These are phyloP conservation scores for Fusarium nematophilum DNA, from an alignment of 2,329 filamentous ascomycete species.

Conservation along the genomic window DNA sequence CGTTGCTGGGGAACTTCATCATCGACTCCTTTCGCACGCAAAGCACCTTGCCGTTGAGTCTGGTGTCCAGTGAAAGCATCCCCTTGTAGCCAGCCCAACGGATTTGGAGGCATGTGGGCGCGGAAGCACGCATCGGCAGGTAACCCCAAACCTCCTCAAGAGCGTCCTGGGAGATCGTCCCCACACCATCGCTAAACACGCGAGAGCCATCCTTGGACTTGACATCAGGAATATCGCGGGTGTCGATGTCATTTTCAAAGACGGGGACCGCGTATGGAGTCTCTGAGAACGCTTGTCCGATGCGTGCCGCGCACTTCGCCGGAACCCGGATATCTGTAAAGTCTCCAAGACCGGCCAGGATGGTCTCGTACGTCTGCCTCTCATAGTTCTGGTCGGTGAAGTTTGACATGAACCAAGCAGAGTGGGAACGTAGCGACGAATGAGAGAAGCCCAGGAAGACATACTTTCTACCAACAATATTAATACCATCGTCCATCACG, in stretches of 20 bases:
- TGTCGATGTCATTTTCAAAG: conserved; percentile 49
- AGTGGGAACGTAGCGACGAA: conserved; percentile 78
- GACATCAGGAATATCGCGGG: conserved; percentile 61
- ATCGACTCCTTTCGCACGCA: conserved; percentile 76
- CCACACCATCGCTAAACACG: conserved; percentile 83
- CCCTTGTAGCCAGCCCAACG: conserved; percentile 81
- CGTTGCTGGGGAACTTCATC: conserved; percentile 76
- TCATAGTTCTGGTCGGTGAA: conserved; percentile 53
- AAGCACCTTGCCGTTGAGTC: conserved; percentile 68
- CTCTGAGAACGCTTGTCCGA: conserved; percentile 79
- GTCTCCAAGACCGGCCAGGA: conserved; percentile 62
- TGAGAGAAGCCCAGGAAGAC: conserved; percentile 82
- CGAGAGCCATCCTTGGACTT: conserved; percentile 59
- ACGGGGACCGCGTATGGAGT: conserved; percentile 73
- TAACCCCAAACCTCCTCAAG: conserved; percentile 69
- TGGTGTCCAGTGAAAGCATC: conserved; percentile 77
- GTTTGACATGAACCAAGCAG: conserved; percentile 71
- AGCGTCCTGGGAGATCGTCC: conserved; percentile 74
- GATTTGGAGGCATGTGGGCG: conserved; percentile 79
- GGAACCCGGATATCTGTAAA: conserved; percentile 64
- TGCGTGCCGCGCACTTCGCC: conserved; percentile 68
- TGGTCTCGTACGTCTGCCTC: conserved; percentile 52
- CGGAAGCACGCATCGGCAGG: conserved; percentile 59
- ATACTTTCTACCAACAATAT: conserved; percentile 71
- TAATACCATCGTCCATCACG: conserved; percentile 69